Conservation (phyloP, 352 stramenopile genomes). For the Globisporangium paddicum region DNA sequence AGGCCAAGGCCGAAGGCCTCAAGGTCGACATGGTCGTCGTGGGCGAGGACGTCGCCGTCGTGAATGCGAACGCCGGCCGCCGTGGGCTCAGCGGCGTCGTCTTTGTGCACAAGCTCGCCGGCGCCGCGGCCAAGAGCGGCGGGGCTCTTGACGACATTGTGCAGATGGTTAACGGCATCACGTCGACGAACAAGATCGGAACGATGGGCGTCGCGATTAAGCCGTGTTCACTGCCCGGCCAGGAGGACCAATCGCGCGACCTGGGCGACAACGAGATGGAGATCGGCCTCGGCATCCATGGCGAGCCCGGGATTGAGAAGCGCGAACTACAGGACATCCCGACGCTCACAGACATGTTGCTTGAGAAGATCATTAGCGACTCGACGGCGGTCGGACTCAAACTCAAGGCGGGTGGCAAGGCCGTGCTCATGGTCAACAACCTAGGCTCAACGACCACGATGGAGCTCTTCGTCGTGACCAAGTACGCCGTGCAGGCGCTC, state of each 20-base stretch:
- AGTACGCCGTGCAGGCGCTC: constrained; percentile 67
- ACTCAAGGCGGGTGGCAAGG: constrained; percentile 29
- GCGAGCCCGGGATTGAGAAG: constrained; percentile 82
- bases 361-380: constrained; percentile 45
- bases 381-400: constrained; percentile 33
- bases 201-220: constrained; percentile 95
- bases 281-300: constrained; percentile 95
- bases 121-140: constrained; percentile 81
- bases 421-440: constrained; percentile 95
- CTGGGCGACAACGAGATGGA: constrained; percentile 82
- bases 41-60: constrained; percentile 89
- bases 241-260: constrained; percentile 52
- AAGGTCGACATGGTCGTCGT: constrained; percentile 95
- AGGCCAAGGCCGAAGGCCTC: constrained; percentile 90
- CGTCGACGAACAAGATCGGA: constrained; percentile 63
- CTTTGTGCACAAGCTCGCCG: constrained; percentile 96
- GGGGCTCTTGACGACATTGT: constrained; percentile 75
- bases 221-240: constrained; percentile 92
- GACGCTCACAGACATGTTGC: constrained; percentile 40
- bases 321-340: constrained; percentile 48
- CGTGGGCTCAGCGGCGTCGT: constrained; percentile 96
- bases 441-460: constrained; percentile 93
- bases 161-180: constrained; percentile 54
- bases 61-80: constrained; percentile 95
- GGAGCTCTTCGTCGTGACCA: constrained; percentile 94